A percentile compares a stretch with the other conserved stretches of the same genome.
Evolutionary conservation across 768 basidiomycete species (phyloP).

Genomic region (Termitomyces sp.): DNA sequence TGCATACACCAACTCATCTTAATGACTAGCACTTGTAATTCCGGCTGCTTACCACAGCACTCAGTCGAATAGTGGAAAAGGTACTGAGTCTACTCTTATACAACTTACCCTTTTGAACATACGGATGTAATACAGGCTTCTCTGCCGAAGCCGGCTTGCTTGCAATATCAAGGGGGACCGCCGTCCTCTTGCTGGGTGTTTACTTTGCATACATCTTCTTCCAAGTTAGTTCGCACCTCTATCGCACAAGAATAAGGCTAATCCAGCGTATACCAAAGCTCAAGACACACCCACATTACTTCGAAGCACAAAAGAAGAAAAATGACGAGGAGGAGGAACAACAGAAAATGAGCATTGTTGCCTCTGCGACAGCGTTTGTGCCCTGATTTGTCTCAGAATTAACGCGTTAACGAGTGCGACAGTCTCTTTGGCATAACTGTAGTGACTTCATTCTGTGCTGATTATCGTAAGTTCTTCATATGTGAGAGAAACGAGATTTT

Average conservation of each 20-base stretch:
- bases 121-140: conserved; percentile 16
- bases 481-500: background rate
- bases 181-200: conserved; percentile 65
- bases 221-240: conserved; percentile 45
- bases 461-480: conserved; percentile 56
- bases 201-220: conserved; percentile 75
- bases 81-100: conserved; percentile 2
- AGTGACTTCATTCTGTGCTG: conserved; percentile 84
- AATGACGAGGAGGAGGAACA: conserved; percentile 19
- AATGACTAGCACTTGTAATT: conserved; percentile 64
- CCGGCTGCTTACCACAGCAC: conserved; percentile 80
- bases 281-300: conserved; percentile 65
- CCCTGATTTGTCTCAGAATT: background rate
- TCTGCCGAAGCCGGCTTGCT: conserved; percentile 46
- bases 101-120: background rate
- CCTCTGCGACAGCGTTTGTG: conserved; percentile 54
- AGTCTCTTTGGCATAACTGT: conserved; percentile 74
- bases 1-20: background rate
- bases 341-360: conserved; percentile 63
- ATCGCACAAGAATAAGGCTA: background rate
- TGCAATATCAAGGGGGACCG: conserved; percentile 76
- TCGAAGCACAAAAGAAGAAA: conserved; percentile 25
- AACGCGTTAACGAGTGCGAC: background rate
- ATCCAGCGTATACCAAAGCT: conserved; percentile 38
- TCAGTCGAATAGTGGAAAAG: conserved; percentile 12